phyloP scores from a whole-genome alignment of 306 rosid species.

The Cicer cuneatum region DNA sequence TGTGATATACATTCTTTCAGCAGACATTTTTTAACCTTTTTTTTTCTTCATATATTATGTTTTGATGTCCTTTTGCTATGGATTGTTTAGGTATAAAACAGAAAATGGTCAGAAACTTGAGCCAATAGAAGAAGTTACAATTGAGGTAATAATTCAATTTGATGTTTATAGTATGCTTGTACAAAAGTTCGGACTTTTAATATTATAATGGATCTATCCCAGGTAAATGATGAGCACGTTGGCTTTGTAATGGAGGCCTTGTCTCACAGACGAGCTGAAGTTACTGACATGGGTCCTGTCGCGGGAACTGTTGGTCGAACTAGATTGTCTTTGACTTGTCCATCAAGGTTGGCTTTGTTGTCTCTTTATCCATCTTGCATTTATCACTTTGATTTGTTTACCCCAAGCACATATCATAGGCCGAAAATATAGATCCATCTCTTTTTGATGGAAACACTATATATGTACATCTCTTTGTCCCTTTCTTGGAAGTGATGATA shows the following conservation, averaged over 20 bases:
- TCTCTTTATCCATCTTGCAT: slow-evolving; percentile 27
- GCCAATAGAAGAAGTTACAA: slow-evolving; percentile 95
- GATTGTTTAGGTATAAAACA: slow-evolving; percentile 82
- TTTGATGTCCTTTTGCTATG: slow-evolving; percentile 35
- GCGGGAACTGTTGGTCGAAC: slow-evolving; percentile 86
- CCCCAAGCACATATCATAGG: too few species aligned
- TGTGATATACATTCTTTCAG: slow-evolving; percentile 23
- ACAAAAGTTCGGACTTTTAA: slow-evolving; percentile 35
- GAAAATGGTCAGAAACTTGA: slow-evolving; percentile 81
- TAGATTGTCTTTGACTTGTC: slow-evolving; percentile 83
- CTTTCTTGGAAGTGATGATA: slow-evolving; percentile 24
- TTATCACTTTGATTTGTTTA: slow-evolving; percentile 23
- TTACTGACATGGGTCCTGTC: slow-evolving; percentile 95
- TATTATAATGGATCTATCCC: slow-evolving; percentile 37
- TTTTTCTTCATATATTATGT: not conserved
- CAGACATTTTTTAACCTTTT: not conserved
- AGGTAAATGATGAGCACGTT: slow-evolving; percentile 96
- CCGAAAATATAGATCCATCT: not conserved
- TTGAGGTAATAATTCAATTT: slow-evolving; percentile 67
- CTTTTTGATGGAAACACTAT: slow-evolving; percentile 6
- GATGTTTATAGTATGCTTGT: slow-evolving; percentile 24
- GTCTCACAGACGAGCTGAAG: slow-evolving; percentile 93
- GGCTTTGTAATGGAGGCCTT: slow-evolving; percentile 97
- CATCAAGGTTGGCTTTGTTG: slow-evolving; percentile 73
- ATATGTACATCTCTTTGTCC: slow-evolving; percentile 6